Percentiles rank a stretch among this genome's conserved stretches.
phyloP scores from a whole-genome alignment of 2,329 filamentous ascomycete genomes.

The Hypomyces perniciosus region DNA sequence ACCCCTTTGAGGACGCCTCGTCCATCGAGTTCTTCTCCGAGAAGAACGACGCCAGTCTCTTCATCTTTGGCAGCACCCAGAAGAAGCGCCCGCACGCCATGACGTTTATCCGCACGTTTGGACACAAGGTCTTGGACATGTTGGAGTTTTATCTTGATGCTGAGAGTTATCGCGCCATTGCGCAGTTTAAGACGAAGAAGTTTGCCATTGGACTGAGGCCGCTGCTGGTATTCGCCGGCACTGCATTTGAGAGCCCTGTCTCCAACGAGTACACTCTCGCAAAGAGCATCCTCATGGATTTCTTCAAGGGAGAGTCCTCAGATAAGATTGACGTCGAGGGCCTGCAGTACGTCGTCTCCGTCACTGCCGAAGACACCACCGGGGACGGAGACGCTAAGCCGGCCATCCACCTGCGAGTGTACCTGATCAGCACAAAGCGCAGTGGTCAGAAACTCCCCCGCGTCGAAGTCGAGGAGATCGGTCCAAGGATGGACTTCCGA shows the following conservation, averaged over 20 bases:
- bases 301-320: slow-evolving; percentile 74
- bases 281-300: slow-evolving; percentile 81
- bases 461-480: slow-evolving; percentile 92
- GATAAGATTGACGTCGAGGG: slow-evolving; percentile 91
- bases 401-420: slow-evolving; percentile 65
- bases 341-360: slow-evolving; percentile 80
- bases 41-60: slow-evolving; percentile 87
- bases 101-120: slow-evolving; percentile 76
- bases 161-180: slow-evolving; percentile 61
- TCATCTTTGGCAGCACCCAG: slow-evolving; percentile 76
- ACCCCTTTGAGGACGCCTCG: slow-evolving; percentile 85
- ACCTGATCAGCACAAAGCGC: slow-evolving; percentile 79
- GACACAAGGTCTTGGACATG: slow-evolving; percentile 89
- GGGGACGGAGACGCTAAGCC: slow-evolving; percentile 45
- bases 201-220: slow-evolving; percentile 79
- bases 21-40: slow-evolving; percentile 92
- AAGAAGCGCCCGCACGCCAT: slow-evolving; percentile 95
- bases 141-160: slow-evolving; percentile 80
- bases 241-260: slow-evolving; percentile 77
- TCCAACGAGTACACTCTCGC: slow-evolving; percentile 75
- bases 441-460: slow-evolving; percentile 81
- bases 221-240: slow-evolving; percentile 85
- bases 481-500: slow-evolving; percentile 86
- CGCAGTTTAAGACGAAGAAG: slow-evolving; percentile 71
- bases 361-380: slow-evolving; percentile 63